Conservation (phyloP, 139 green algal genomes). For the Tetradesmus obliquus region DNA sequence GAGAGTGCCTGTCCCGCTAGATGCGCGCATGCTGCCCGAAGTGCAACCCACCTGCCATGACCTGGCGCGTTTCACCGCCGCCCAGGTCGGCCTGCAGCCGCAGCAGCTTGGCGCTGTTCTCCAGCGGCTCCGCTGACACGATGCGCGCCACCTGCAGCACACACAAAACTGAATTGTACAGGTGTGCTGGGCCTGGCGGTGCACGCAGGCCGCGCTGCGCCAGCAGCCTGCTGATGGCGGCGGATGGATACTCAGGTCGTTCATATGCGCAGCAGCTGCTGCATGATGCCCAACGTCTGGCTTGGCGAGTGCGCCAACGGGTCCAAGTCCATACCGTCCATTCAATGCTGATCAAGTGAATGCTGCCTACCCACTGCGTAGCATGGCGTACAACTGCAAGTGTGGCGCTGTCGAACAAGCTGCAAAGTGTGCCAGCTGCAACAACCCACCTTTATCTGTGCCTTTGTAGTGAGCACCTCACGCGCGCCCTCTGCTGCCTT, state of each 20-base stretch:
- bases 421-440: not conserved
- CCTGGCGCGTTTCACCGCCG: slow-evolving; percentile 40
- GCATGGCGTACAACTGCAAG: not conserved
- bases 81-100: slow-evolving; percentile 57
- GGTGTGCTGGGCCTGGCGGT: too few relatives aligned
- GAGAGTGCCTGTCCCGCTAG: too few relatives aligned
- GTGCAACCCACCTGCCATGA: slow-evolving; percentile 51
- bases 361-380: too few relatives aligned
- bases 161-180: not conserved
- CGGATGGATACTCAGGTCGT: too few relatives aligned
- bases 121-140: slow-evolving; percentile 36
- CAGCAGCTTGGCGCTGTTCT: slow-evolving; percentile 62
- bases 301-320: not conserved
- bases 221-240: too few relatives aligned
- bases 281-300: too few relatives aligned
- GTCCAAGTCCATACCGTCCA: not conserved
- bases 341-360: not conserved
- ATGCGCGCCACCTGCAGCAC: slow-evolving; percentile 49
- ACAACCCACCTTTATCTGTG: slow-evolving; percentile 36
- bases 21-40: not conserved
- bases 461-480: not conserved
- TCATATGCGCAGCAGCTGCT: too few relatives aligned
- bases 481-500: slow-evolving; percentile 2
- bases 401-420: not conserved
- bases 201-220: too few relatives aligned